Evolutionary conservation across 768 basidiomycete species (phyloP), one percentile per base, ranked within the genome.

Genomic region (Mycena galericulata): DNA sequence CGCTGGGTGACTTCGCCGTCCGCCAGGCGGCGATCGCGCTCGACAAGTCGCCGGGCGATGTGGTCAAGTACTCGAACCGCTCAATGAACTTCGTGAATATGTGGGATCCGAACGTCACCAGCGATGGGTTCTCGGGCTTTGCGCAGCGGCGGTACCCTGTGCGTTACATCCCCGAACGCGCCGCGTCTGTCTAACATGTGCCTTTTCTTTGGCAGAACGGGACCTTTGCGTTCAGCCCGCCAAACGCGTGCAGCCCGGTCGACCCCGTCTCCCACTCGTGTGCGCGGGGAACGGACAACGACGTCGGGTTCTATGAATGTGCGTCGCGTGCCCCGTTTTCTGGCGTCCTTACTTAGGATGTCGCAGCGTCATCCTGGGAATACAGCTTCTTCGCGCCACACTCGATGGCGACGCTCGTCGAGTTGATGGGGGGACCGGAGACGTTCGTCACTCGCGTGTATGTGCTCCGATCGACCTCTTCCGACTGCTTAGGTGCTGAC

Each of bases 241-340:
- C 86, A 9, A 77, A 85, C 66, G 84, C 82, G 7, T 86, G 85
- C 73, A 86, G 85, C 15, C 86, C 86, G 11, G 76, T 86, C 9
- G 85, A 87, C 62, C 83, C 85, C 8, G 76, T 79, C 0, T 68
- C 70, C 2, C 85, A 86, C 74, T 86, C 86, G 8, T 86, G 85
- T 72, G 85, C 83, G 2, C 78, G 85, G 38, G 85, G 85, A 15
- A 77, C 79, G 18, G 85, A 87, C 73, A 87, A 86, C 64, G 75
- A 86, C 69, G 81, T 84, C 40, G 86, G 85, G 9, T 86, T 87
- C 67, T 87, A 87, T 65, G 84, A 87, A 79, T 87, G 85, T 85
- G 54, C 63, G 79, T 73, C 53, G 10, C 26, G 32, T 47, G 51
- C 22, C 36, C 49, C 43, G 7, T 20, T 46, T 30, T 54, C 4